phyloP scores from a whole-genome alignment of 192 early-diverging fungal species.

The Chytriomyces sp. region DNA sequence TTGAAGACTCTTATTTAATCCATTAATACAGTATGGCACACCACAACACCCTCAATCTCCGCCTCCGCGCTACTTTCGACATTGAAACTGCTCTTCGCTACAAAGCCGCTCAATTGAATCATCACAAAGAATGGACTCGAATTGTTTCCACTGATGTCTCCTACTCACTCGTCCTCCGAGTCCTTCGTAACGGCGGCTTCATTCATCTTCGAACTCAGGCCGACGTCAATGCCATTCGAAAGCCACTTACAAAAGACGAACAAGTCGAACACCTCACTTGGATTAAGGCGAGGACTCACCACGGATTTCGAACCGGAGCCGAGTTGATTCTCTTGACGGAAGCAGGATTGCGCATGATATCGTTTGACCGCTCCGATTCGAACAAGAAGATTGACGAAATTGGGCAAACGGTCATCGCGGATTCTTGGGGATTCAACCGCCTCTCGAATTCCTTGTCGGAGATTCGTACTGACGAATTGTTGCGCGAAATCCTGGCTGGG shows the following conservation, averaged over 20 bases:
- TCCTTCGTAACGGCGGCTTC: slow-evolving; percentile 1
- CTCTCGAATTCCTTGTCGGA: background rate
- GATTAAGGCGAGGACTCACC: background rate
- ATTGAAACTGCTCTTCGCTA: background rate
- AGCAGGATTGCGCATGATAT: no score
- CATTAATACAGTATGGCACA: slow-evolving; percentile 1
- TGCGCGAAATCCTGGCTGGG: background rate
- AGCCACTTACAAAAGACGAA: background rate
- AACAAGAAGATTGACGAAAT: background rate
- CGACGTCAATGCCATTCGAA: background rate
- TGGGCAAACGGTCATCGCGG: background rate
- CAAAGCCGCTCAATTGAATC: background rate
- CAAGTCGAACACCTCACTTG: background rate
- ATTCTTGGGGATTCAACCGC: background rate
- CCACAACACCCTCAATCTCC: slow-evolving; percentile 8
- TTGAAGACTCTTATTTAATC: background rate
- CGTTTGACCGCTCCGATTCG: background rate
- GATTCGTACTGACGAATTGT: background rate
- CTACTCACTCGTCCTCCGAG: background rate
- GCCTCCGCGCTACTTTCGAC: slow-evolving; percentile 4
- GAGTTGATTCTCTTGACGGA: background rate
- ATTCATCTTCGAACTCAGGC: background rate
- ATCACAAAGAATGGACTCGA: background rate
- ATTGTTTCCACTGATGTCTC: background rate
- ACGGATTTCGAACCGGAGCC: background rate